Evolutionary conservation across 805 yeast species (phyloP).

Genomic region (Myxozyma geophila): DNA sequence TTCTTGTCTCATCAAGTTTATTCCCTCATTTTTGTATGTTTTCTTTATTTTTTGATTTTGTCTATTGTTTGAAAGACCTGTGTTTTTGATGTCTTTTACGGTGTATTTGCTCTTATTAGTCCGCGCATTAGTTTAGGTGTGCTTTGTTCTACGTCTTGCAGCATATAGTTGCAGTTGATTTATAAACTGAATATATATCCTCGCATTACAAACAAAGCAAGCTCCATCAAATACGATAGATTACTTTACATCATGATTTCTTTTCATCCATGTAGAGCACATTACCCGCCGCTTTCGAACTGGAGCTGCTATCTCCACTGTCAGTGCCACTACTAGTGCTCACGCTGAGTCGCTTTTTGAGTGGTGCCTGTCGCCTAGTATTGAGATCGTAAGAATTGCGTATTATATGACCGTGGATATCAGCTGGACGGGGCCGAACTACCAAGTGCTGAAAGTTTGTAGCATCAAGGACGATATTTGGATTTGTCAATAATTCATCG

Average conservation of each 20-base stretch:
- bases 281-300: too few relatives aligned
- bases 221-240: too few relatives aligned
- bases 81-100: not conserved
- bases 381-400: not conserved
- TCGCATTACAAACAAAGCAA: too few relatives aligned
- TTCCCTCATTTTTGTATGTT: not conserved
- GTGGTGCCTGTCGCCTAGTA: not conserved
- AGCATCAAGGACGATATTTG: conserved; percentile 6
- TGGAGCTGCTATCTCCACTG: too few relatives aligned
- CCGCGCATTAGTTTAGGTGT: not conserved
- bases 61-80: not conserved
- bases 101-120: not conserved
- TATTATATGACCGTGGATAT: not conserved
- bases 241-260: too few relatives aligned
- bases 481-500: conserved; percentile 1
- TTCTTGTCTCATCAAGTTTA: not conserved
- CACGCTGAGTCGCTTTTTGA: not conserved
- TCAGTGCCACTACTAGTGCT: not conserved
- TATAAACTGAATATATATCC: too few relatives aligned
- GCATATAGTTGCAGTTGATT: too few relatives aligned
- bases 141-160: too few relatives aligned
- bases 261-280: too few relatives aligned
- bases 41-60: conserved; percentile 1
- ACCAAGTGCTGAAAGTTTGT: conserved; percentile 10
- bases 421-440: conserved; percentile 10